Base-by-base conservation (phyloP, 805 yeast species). In the Candida gorgasii region DNA sequence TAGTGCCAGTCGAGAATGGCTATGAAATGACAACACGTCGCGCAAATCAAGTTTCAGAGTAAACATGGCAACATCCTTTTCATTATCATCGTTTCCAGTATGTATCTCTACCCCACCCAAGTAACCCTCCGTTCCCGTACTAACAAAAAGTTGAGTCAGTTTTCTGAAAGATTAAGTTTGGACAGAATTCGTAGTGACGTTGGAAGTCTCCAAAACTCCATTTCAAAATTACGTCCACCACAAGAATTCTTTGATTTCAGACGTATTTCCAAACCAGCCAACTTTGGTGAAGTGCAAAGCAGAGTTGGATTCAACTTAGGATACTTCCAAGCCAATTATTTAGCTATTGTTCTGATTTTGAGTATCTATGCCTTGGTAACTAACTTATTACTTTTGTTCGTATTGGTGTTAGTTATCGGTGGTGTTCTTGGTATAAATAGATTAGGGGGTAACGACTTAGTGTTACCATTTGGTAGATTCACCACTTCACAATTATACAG, bases 211-310 rank as follows among this genome's bases (percentile, higher is more conserved):
- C 88, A 84, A 58, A 57, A 74, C 28, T 78, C 82, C 49, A 71
- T 89, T 48, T 66, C 93, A 36, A 79, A 86, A 55, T 64, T 93
- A 47, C 84, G 86, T 59, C 88, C 97, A 27, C 90, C 95, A 31
- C 93, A 85, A 64, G 99, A 93, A 62, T 93, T 93, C 61, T 88
- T 93, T 59, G 97, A 93, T 62, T 67, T 86, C 58, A 86, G 89
- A 65, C 83, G 96, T 61, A 64, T 93, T 48, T 86, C 96, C 27
- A 89, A 89, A 62, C 99, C 99, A 15, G 81, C 79, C 42, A 89
- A 89, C 64, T 85, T 89, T 62, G 82, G 85, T 37, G 99, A 93
- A 52, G 72, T 86, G 39, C 99, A 93, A 69, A 79, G 86, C 53
- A 81, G 99, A 63, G 88, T 92, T 31, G 69, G 84, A 34, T 93